Conservation (phyloP, 192 early-diverging fungal species). For the Dissophora globulifera region DNA sequence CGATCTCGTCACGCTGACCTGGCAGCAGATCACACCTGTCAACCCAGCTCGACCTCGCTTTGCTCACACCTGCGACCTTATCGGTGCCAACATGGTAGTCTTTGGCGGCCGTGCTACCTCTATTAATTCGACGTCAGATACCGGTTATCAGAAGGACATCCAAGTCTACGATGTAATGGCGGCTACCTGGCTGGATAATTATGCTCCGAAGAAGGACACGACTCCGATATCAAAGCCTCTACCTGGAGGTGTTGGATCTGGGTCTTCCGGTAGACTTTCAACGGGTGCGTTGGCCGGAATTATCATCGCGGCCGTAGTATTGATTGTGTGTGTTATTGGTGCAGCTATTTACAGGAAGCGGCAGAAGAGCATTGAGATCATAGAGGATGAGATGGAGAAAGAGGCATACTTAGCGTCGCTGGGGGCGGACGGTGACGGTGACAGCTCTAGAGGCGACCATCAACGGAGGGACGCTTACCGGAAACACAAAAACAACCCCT, state of each 20-base stretch:
- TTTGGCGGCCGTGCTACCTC: conserved; percentile 13
- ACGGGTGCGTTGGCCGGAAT: conserved; percentile 23
- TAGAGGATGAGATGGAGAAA: conserved; percentile 41
- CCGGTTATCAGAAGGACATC: conserved; percentile 26
- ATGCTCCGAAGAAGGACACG: conserved; percentile 23
- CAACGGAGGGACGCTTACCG: background rate
- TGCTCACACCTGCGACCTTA: conserved; percentile 41
- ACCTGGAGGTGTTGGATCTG: conserved; percentile 2
- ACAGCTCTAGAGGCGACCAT: background rate
- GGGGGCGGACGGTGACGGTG: conserved; percentile 8
- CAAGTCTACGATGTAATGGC: conserved; percentile 38
- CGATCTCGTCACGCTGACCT: conserved; percentile 39
- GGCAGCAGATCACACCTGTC: conserved; percentile 18
- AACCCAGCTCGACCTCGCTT: conserved; percentile 2
- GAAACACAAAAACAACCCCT: conserved; percentile 9
- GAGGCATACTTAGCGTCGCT: conserved; percentile 30
- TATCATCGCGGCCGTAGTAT: conserved; percentile 8
- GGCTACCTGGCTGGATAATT: conserved; percentile 14
- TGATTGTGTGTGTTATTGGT: conserved; percentile 2
- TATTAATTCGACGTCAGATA: background rate
- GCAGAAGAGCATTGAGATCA: conserved; percentile 22
- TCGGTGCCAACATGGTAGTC: conserved; percentile 47
- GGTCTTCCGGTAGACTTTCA: conserved; percentile 1
- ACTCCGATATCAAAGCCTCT: conserved; percentile 18
- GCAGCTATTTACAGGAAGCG: conserved; percentile 22